Evolutionary conservation across 352 stramenopile species (phyloP), one percentile per base, ranked within the genome.

Genomic region (Pythium phragmiticola): DNA sequence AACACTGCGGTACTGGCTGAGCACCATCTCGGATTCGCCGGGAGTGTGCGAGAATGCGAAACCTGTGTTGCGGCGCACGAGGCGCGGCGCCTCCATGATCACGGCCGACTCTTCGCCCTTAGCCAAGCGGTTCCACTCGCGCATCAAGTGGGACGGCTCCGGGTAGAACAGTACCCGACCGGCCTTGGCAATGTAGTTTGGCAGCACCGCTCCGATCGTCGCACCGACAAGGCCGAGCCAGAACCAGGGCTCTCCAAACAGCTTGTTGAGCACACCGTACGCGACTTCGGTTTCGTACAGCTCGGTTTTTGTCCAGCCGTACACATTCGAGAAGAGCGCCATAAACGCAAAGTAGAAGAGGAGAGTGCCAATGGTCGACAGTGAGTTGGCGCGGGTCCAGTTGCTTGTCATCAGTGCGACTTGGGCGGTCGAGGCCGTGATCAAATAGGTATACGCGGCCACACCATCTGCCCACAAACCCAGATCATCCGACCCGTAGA

Each of bases 361-460:
- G 3, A 94, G 66, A 12, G 87, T 94, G 23, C 86, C 88, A 16
- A 94, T 52, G 28, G 87, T 94, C 21, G 84, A 87, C 33, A 89
- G 9, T 1, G 70, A 75, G 63, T 96, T 96, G 2, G 78, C 62
- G 8, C 72, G 70, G 9, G 88, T 96, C 88, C 88, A 96, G 67
- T 96, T 96, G 64, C 88, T 96, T 46, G 88, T 96, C 81, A 96
- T 91, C 37, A 96, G 63, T 17, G 84, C 73, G 43, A 96, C 87
- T 76, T 96, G 88, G 13, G 78, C 80, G 12, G 85, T 96, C 39
- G 88, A 96, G 0, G 84, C 82, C 26, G 85, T 89, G 64, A 96
- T 96, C 67, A 96, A 47, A 59, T 90, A 96, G 49, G 83, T 89
- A 68, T 96, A 96, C 0, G 85, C 80, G 1, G 88, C 88, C 7